A percentile compares a stretch with the other conserved stretches of the same genome.
Conservation (phyloP, 2,329 filamentous ascomycete genomes). For the Alternaria triticina region DNA sequence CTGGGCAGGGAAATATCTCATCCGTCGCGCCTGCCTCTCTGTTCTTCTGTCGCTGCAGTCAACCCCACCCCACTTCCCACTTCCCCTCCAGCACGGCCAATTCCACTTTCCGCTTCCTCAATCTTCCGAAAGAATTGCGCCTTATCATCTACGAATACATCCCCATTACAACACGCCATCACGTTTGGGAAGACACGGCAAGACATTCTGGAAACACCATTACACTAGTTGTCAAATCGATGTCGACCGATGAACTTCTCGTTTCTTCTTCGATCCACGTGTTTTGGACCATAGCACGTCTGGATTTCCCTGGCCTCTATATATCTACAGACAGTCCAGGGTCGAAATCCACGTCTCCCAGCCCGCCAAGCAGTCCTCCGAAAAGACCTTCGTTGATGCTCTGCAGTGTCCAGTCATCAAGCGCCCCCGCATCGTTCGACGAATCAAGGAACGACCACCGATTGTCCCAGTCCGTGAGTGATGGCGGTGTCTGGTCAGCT, state of each 20-base stretch:
- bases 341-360: background rate
- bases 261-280: too few species aligned
- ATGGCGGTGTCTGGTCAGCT: background rate
- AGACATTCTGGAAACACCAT: background rate
- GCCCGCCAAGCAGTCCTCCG: conserved; percentile 3
- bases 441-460: conserved; percentile 2
- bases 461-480: background rate
- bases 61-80: background rate
- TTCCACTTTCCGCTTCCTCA: background rate
- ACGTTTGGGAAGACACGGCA: background rate
- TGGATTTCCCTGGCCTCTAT: background rate
- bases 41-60: background rate
- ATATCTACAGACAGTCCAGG: background rate
- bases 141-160: background rate
- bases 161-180: background rate
- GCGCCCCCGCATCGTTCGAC: background rate
- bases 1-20: background rate
- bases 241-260: background rate
- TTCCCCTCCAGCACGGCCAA: background rate
- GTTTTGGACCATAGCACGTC: background rate
- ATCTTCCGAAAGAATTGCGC: background rate
- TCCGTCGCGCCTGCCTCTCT: background rate
- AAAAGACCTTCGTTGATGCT: conserved; percentile 19
- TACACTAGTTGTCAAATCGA: background rate
- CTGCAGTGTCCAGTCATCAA: conserved; percentile 21